A percentile compares a stretch with the other conserved stretches of the same genome.
phyloP scores from a whole-genome alignment of 495 filamentous ascomycete genomes.

The Darksidea phi region DNA sequence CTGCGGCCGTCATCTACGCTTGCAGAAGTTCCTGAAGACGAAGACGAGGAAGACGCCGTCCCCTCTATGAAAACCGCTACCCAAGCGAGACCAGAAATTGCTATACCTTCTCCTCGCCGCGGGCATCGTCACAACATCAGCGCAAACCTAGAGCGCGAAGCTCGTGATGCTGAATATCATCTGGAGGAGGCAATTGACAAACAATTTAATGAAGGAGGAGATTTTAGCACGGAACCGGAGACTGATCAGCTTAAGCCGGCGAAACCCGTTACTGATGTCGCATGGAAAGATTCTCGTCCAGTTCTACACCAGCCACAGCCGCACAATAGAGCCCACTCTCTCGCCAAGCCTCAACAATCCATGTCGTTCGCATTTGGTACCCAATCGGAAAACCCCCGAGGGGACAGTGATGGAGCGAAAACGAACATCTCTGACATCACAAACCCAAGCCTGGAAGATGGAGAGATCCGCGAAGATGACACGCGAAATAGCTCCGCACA shows the following conservation, averaged over 20 bases:
- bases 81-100: slow-evolving; percentile 56
- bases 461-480: background rate
- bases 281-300: slow-evolving; percentile 42
- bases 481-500: slow-evolving; percentile 17
- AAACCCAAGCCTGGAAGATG: slow-evolving; percentile 34
- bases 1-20: slow-evolving; percentile 53
- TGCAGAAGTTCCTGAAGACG: slow-evolving; percentile 54
- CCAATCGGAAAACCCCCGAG: slow-evolving; percentile 24
- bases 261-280: slow-evolving; percentile 40
- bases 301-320: slow-evolving; percentile 61
- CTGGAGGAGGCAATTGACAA: slow-evolving; percentile 70
- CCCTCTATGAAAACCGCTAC: slow-evolving; percentile 35
- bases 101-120: slow-evolving; percentile 60
- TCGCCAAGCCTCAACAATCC: slow-evolving; percentile 30
- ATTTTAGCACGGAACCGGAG: slow-evolving; percentile 46
- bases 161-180: slow-evolving; percentile 83
- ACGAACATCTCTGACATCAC: slow-evolving; percentile 35
- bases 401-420: slow-evolving; percentile 30
- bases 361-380: slow-evolving; percentile 22
- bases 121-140: slow-evolving; percentile 66
- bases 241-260: slow-evolving; percentile 24
- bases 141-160: slow-evolving; percentile 75
- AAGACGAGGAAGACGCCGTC: slow-evolving; percentile 48
- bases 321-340: slow-evolving; percentile 53
- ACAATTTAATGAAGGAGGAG: slow-evolving; percentile 64